Evolutionary conservation across 2,329 filamentous ascomycete species (phyloP).

Genomic region (Thermoascus crustaceus): DNA sequence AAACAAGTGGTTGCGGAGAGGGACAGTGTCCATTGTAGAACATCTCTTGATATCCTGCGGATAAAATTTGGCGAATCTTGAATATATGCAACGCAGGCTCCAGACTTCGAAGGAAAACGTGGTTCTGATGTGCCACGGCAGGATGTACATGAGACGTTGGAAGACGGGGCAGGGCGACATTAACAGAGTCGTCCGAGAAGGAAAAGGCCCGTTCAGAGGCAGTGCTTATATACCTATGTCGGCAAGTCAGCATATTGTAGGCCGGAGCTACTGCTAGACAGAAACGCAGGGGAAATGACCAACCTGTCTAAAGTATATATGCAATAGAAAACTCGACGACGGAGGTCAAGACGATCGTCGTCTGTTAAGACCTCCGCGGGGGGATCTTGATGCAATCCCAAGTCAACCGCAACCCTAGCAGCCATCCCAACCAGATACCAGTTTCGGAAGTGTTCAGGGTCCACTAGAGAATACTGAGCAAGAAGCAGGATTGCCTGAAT

Average conservation of each 20-base stretch:
- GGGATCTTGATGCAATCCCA: slow-evolving; percentile 89
- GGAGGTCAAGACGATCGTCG: slow-evolving; percentile 62
- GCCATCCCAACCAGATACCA: slow-evolving; percentile 93
- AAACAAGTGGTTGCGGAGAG: slow-evolving; percentile 55
- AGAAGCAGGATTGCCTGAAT: slow-evolving; percentile 82
- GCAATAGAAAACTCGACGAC: slow-evolving; percentile 80
- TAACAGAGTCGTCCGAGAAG: slow-evolving; percentile 81
- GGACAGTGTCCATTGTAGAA: slow-evolving; percentile 68
- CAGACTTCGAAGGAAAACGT: slow-evolving; percentile 49
- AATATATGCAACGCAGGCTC: slow-evolving; percentile 72
- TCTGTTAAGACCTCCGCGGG: slow-evolving; percentile 61
- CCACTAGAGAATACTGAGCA: slow-evolving; percentile 81
- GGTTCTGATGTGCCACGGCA: slow-evolving; percentile 32
- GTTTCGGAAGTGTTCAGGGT: slow-evolving; percentile 83
- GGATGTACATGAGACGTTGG: slow-evolving; percentile 39
- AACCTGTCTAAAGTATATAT: slow-evolving; percentile 84
- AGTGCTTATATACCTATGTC: slow-evolving; percentile 69
- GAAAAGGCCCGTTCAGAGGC: slow-evolving; percentile 82
- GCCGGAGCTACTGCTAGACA: neutral
- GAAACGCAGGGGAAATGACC: slow-evolving; percentile 13
- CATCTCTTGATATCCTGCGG: slow-evolving; percentile 79
- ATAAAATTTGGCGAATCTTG: slow-evolving; percentile 75
- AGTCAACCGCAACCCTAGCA: slow-evolving; percentile 75
- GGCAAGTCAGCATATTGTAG: slow-evolving; percentile 13
- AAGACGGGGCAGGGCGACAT: slow-evolving; percentile 63